Conservation (phyloP, 2,329 filamentous ascomycete genomes). For the Elsinoe arachidis region DNA sequence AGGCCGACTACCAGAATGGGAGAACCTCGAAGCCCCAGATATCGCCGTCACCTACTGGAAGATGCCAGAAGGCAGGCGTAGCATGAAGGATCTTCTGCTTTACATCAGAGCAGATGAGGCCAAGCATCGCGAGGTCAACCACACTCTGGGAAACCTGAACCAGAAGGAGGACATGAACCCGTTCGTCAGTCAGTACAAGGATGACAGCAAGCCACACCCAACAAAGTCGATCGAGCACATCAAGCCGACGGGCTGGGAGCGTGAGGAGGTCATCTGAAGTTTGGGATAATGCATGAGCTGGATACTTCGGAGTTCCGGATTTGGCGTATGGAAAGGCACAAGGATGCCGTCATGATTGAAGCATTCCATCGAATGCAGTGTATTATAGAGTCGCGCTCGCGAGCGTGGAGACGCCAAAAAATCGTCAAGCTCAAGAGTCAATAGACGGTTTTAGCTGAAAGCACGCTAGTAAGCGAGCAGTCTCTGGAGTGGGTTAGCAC, state of each 20-base stretch:
- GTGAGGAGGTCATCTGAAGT: constrained; percentile 61
- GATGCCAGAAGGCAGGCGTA: constrained; percentile 74
- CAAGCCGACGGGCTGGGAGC: constrained; percentile 69
- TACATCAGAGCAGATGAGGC: constrained; percentile 89
- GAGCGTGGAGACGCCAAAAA: background rate
- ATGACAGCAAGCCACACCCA: constrained; percentile 57
- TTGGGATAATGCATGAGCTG: background rate
- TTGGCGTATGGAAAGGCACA: background rate
- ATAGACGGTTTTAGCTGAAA: too few species aligned
- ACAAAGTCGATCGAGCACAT: constrained; percentile 57
- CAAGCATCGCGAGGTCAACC: constrained; percentile 77
- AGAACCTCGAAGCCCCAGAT: constrained; percentile 68
- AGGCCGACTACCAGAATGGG: constrained; percentile 77
- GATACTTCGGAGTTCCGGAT: background rate
- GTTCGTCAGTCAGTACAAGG: constrained; percentile 75
- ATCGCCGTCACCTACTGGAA: constrained; percentile 90
- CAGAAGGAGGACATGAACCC: constrained; percentile 86
- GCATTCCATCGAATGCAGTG: background rate
- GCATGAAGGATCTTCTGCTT: constrained; percentile 77
- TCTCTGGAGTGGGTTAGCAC: too few species aligned
- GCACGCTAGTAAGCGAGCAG: too few species aligned
- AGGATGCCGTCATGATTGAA: background rate
- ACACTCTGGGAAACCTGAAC: constrained; percentile 82
- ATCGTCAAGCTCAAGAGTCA: too few species aligned
- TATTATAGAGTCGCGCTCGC: background rate